Base-by-base conservation (phyloP, 345 rosid genomes). In the Corymbia maculata region DNA sequence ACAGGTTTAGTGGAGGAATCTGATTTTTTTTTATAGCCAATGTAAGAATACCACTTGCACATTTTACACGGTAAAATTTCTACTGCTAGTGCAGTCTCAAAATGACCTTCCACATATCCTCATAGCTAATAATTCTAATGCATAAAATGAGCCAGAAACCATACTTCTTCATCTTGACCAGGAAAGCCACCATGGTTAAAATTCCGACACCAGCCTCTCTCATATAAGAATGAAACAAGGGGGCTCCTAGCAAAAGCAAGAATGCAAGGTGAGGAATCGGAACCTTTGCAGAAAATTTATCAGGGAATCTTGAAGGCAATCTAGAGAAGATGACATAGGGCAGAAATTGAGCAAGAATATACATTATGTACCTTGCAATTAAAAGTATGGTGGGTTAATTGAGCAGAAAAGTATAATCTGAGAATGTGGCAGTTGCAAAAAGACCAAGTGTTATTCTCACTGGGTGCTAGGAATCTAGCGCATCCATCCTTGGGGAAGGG, bases 151-250 rank as follows among this genome's bases (percentile, higher is more conserved):
- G 52, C 32, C 89, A 87, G 52, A 80, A 82, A 61, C 85, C 85
- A 82, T 90, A 94, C 99, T 98, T 96, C 99, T 93, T 96, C 97
- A 87, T 96, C 98, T 70, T 94, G 94, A 88, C 99, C 99, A 70
- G 99, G 99, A 90, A 97, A 95, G 79, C 99, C 99, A 64, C 98
- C 92, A 70, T 51, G 92, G 61, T 86, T 91, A 88, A 97, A 97
- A 90, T 89, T 94, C 89, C 96, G 97, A 86, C 99, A 93, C 99
- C 99, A 96, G 52, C 99, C 99, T 85, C 98, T 94, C 91, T 97
- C 99, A 66, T 97, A 96, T 90, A 96, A 89, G 89, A 96, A 97
- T n/a, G 99, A 97, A 79, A 97, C 98, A 79, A 97, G 88, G 70
- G 99, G 99, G 90, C 96, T 97, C 98, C 99, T 97, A 88, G 86